phyloP scores from a whole-genome alignment of 768 basidiomycete species.

The Mycena vulgaris region DNA sequence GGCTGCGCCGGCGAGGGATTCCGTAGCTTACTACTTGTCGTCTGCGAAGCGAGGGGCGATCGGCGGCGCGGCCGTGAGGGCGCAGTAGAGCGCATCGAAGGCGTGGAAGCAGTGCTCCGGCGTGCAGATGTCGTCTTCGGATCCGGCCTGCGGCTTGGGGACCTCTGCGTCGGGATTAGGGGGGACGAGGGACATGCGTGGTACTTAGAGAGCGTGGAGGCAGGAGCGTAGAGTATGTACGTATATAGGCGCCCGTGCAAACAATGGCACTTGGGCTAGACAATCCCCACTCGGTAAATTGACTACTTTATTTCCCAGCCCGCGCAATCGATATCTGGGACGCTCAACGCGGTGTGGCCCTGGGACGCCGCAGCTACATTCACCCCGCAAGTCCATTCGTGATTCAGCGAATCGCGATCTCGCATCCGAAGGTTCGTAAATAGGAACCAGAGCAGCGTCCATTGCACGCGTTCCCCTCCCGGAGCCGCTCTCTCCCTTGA shows the following conservation, averaged over 20 bases:
- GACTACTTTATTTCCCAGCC: too few species aligned
- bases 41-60: conserved; percentile 76
- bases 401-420: too few species aligned
- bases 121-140: conserved; percentile 70
- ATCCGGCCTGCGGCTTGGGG: conserved; percentile 53
- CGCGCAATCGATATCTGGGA: too few species aligned
- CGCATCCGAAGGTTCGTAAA: too few species aligned
- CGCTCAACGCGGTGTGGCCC: too few species aligned
- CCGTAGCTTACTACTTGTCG: conserved; percentile 78
- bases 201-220: conserved; percentile 38
- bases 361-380: too few species aligned
- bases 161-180: conserved; percentile 62
- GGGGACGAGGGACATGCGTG: conserved; percentile 71
- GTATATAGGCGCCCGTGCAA: background rate
- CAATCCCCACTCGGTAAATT: background rate
- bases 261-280: background rate
- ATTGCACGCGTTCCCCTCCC: too few species aligned
- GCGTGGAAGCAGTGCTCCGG: conserved; percentile 87
- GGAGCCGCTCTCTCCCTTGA: too few species aligned
- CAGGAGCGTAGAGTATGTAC: background rate
- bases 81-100: conserved; percentile 86
- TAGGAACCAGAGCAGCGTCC: too few species aligned
- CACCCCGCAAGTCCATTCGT: too few species aligned
- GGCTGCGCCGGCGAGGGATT: too few species aligned
- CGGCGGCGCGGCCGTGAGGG: conserved; percentile 71